Conservation (phyloP, 2,329 filamentous ascomycete species). For the Hypoxylon sp. region DNA sequence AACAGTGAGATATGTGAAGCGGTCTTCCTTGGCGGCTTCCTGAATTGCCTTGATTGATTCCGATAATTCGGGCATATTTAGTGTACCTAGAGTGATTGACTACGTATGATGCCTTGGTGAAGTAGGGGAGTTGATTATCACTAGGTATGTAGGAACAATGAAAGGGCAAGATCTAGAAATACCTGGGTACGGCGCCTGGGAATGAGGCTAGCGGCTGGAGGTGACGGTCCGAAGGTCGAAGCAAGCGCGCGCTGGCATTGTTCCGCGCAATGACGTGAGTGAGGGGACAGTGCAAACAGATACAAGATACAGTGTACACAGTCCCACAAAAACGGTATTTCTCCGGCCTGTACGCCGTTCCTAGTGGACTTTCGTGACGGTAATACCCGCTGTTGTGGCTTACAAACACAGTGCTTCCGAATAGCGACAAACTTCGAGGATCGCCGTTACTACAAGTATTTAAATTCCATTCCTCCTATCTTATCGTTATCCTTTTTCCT, state of each 20-base stretch:
- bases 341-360: background rate
- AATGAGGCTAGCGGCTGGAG: slow-evolving; percentile 29
- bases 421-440: slow-evolving; percentile 6
- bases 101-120: background rate
- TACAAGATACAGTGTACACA: slow-evolving; percentile 26
- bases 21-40: slow-evolving; percentile 62
- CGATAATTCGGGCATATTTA: slow-evolving; percentile 49
- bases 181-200: background rate
- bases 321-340: slow-evolving; percentile 2
- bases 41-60: slow-evolving; percentile 52
- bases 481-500: slow-evolving; percentile 4
- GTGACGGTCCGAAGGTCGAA: slow-evolving; percentile 24
- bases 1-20: slow-evolving; percentile 82
- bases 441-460: slow-evolving; percentile 2
- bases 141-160: background rate
- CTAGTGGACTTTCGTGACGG: slow-evolving; percentile 13
- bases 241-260: slow-evolving; percentile 1
- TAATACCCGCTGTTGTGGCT: slow-evolving; percentile 14
- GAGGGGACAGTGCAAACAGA: slow-evolving; percentile 27
- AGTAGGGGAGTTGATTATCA: slow-evolving; percentile 5
- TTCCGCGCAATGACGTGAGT: slow-evolving; percentile 36
- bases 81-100: slow-evolving; percentile 1
- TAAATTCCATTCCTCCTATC: slow-evolving; percentile 3
- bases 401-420: slow-evolving; percentile 19
- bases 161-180: background rate